Base-by-base conservation (phyloP, 257 asterid genomes). In the Solanum rostratum region DNA sequence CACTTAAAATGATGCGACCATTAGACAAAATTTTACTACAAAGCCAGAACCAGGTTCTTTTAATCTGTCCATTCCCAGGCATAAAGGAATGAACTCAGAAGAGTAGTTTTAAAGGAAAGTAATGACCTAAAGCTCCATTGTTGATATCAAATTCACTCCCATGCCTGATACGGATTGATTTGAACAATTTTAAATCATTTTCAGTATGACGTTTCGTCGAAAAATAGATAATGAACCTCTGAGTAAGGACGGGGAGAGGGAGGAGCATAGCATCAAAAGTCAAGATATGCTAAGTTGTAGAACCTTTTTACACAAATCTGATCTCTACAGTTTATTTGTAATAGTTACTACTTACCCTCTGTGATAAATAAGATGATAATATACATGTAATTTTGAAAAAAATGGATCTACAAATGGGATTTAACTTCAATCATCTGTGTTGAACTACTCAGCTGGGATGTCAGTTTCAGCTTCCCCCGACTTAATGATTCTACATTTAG, bases 401-500 rank as follows among this genome's bases (percentile, higher is more conserved):
- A 86, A 62, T 70, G 53, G 66, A 85, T 79, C 62, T 30, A 84
- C 83, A 82, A 81, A 88, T 84, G 68, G 84, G 89, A 84, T 88
- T 57, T 8, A 83, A 84, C 46, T 86, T 55, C 63, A 65, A 63
- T 53, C 69, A 83, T 62, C 83, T 33, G 59, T 15, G 45, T 68
- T 62, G 24, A 49, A 63, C 81, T 89, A 90, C 86, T 85, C 89
- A 84, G 69, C 57, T 29, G 88, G 84, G 69, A 41, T 81, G 54
- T 90, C 92, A 11, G 88, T 73, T 82, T 83, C 91, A n/a, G 86
- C 87, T 70, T 88, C 93, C 24, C 88, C 94, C 6, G 85, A 91
- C 53, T 88, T 87, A 65, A 94, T 84, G 22, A 93, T 89, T 79
- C 92, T 87, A 89, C 96, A 89, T 84, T 89, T 90, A 13, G 97